Evolutionary conservation across 2,329 filamentous ascomycete species (phyloP), one percentile per base, ranked within the genome.

Genomic region (Aspergillus sp.): DNA sequence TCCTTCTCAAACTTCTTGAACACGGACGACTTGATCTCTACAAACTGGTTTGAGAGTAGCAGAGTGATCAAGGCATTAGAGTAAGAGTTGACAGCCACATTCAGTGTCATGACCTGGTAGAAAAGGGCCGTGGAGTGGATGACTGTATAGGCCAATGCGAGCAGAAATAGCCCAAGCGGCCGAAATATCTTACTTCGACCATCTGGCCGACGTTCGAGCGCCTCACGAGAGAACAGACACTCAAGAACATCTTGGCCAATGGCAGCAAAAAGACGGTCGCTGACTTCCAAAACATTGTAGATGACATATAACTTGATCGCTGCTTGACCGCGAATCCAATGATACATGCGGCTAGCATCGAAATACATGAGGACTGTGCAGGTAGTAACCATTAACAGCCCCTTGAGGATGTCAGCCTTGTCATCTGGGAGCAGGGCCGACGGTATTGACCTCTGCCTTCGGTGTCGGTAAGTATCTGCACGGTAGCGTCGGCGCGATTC

Each of bases 1-100:
- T 99, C 95, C 73, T 97, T 98, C 68, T 99, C 95, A 62, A 98
- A 96, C 59, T 93, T 95, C 78, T 99, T 98, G 81, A 99, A 99
- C 1, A 99, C 96, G 0, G 93, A 96, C 59, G 91, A 91, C 71
- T 99, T 99, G 80, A 99, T 96, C 77, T 99, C 95, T 43, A 99
- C 95, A 68, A 99, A 99, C 70, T 99, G 96, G 70, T 98, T 99
- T 6, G 93, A 97, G 71, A 99, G 85, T 2, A 99, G 81, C 1
- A 99, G 83, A 0, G 95, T 97, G 34, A 99, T 81, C 4, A 99
- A 80, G 0, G 95, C 93, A 69, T 99, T 99, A 0, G 93, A 97
- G 74, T 99, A 99, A 0, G 93, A 97, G 74, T 99, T 99, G 66
- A 99, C 93, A 0, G 95, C 95, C 3, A 99, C 96, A 62, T 99